A percentile compares a stretch with the other conserved stretches of the same genome.
Evolutionary conservation across 352 stramenopile species (phyloP).

Genomic region (Ophiocytium majus): DNA sequence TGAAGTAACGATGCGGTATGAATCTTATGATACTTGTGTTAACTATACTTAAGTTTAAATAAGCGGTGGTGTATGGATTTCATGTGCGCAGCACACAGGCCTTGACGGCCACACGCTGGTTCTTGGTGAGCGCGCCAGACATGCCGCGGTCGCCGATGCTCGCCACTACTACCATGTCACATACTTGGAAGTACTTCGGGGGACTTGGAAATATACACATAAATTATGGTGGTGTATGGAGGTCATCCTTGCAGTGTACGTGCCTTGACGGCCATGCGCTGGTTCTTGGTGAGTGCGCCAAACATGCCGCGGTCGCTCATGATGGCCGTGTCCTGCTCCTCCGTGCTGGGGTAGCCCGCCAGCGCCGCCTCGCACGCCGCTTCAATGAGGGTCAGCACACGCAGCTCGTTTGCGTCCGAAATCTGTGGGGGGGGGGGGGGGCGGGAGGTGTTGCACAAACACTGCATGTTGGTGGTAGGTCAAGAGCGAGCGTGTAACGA

Average conservation of each 20-base stretch:
- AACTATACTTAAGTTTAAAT: too few relatives aligned
- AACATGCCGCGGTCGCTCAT: conserved; percentile 74
- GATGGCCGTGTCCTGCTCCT: conserved; percentile 69
- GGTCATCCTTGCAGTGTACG: conserved; percentile 30
- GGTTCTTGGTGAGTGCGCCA: conserved; percentile 67
- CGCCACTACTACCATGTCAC: too few relatives aligned
- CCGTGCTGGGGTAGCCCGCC: conserved; percentile 51
- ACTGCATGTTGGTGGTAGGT: not conserved
- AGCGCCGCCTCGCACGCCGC: conserved; percentile 47
- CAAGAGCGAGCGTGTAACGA: too few relatives aligned
- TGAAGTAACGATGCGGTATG: too few relatives aligned
- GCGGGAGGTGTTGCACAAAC: not conserved
- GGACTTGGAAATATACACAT: too few relatives aligned
- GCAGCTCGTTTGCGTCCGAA: conserved; percentile 54
- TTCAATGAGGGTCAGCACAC: conserved; percentile 48
- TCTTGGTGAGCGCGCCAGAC: conserved; percentile 69
- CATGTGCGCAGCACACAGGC: too few relatives aligned
- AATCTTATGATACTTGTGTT: too few relatives aligned
- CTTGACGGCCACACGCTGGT: conserved; percentile 73
- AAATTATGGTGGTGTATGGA: too few relatives aligned
- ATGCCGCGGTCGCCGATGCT: conserved; percentile 70
- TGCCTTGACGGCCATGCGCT: conserved; percentile 72
- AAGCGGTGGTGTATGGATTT: too few relatives aligned
- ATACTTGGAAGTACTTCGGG: too few relatives aligned
- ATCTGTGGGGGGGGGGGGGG: conserved; percentile 5